Evolutionary conservation across 345 rosid genomes (phyloP), one percentile per base, ranked within the genome.

Genomic region (Hypericum androsaemum): DNA sequence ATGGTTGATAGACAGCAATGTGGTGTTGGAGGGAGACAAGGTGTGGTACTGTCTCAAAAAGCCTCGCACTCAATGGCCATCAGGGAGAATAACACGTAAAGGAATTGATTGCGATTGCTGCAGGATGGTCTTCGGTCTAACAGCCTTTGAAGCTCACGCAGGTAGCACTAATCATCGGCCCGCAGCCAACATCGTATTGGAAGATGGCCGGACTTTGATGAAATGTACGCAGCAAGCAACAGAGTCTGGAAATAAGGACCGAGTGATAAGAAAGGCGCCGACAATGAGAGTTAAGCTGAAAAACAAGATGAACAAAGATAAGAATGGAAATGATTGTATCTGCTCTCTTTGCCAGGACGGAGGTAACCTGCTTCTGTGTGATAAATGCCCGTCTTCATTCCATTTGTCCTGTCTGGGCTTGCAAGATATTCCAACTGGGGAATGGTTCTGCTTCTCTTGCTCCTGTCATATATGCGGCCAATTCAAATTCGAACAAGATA

Each of bases 371-470:
- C 10, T 60, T 39, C 32, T 56, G 17, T 66, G 71, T 8, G 65
- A 60, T 66, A 32, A n/a, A 0, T 66, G 65, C 14, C 71, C 65
- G 8, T 60, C 65, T 8, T 14, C 65, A 40, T 66, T 66, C 32
- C 71, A 66, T 28, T 5, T 14, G 44, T 13, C 5, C 38, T 66
- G 71, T 49, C 47, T 66, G 41, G 57, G 62, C 12, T 11, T 66
- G 57, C n/a, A 56, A 38, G 50, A 50, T 44, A 11, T 60, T 39
- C 65, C 71, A 9, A 56, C 39, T 0, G 71, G 58, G 12, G 50
- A 66, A 4, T 65, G 70, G 71, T 66, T 44, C 51, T 66, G 71
- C 16, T 48, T 40, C 9, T 46, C 54, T 0, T 66, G 71, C 43
- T 54, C 57, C 36, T 66, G 71, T 7, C 8, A 44, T 12, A 14